Conservation (phyloP, 2,329 filamentous ascomycete species). For the Colletotrichum neosansevieriae region DNA sequence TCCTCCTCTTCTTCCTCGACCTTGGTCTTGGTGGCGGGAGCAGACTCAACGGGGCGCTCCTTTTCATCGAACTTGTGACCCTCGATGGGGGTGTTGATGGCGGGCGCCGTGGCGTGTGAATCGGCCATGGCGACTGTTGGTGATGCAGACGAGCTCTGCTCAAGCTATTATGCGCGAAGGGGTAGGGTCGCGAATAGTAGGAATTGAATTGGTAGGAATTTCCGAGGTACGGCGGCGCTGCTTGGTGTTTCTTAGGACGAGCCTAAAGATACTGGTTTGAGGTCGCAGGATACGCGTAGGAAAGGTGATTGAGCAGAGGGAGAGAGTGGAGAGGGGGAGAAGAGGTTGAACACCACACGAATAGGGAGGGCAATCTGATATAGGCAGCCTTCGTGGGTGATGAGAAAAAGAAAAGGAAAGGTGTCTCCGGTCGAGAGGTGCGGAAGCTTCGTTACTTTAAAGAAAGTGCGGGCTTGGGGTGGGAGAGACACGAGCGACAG, state of each 20-base stretch:
- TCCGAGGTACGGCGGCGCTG: slow-evolving; percentile 32
- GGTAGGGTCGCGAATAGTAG: slow-evolving; percentile 35
- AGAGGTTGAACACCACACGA: slow-evolving; percentile 42
- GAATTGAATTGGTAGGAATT: slow-evolving; percentile 19
- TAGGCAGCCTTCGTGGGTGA: slow-evolving; percentile 44
- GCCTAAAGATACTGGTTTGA: slow-evolving; percentile 40
- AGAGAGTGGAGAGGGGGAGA: slow-evolving; percentile 34
- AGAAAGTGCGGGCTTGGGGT: slow-evolving; percentile 32
- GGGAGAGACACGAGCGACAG: slow-evolving; percentile 26
- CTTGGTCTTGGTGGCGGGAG: slow-evolving; percentile 54
- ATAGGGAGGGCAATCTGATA: slow-evolving; percentile 40
- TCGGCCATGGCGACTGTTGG: slow-evolving; percentile 63
- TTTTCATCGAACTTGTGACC: slow-evolving; percentile 76
- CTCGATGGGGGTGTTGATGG: slow-evolving; percentile 74
- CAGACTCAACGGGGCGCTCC: slow-evolving; percentile 54
- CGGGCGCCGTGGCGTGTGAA: slow-evolving; percentile 64
- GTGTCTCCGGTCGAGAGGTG: slow-evolving; percentile 21
- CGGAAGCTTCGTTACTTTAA: slow-evolving; percentile 41
- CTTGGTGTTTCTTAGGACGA: slow-evolving; percentile 34
- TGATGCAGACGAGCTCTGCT: slow-evolving; percentile 40
- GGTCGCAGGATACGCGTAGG: slow-evolving; percentile 40
- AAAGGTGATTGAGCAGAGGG: slow-evolving; percentile 33
- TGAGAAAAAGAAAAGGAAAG: slow-evolving; percentile 40
- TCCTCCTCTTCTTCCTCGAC: slow-evolving; percentile 76
- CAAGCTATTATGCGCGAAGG: slow-evolving; percentile 37